A percentile compares a stretch with the other conserved stretches of the same genome.
Conservation (phyloP, 2,329 filamentous ascomycete species). For the Penicillium verrucosum region DNA sequence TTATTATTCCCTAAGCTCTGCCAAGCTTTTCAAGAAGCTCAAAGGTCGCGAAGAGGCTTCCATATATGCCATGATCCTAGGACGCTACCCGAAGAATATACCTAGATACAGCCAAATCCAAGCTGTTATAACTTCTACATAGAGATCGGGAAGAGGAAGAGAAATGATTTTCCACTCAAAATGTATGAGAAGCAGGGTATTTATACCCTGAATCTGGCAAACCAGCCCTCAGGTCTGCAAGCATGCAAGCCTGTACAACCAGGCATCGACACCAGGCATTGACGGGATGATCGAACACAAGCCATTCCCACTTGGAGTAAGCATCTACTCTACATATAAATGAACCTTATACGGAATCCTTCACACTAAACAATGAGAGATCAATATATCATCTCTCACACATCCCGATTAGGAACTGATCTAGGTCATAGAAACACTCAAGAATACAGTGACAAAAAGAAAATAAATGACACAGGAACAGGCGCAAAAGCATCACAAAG, state of each 20-base stretch:
- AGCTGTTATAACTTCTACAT: too few species aligned
- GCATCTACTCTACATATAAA: background rate
- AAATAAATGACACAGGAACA: conserved; percentile 29
- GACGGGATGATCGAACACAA: too few species aligned
- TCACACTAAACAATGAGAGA: background rate
- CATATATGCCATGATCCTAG: background rate
- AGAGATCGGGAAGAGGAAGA: too few species aligned
- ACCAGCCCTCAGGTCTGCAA: too few species aligned
- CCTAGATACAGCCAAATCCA: background rate
- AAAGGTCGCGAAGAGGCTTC: background rate
- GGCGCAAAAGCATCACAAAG: conserved; percentile 13
- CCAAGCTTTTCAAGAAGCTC: background rate
- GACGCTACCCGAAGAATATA: background rate
- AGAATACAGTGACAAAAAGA: conserved; percentile 30
- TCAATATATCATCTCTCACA: conserved; percentile 8
- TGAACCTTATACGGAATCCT: background rate
- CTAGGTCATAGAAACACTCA: conserved; percentile 26
- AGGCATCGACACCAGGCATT: too few species aligned
- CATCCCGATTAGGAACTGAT: conserved; percentile 26
- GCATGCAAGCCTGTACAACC: too few species aligned
- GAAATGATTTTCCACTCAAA: too few species aligned
- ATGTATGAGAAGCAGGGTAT: too few species aligned
- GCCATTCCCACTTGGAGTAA: background rate
- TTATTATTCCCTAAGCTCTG: background rate
- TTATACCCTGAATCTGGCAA: too few species aligned